Conservation (phyloP, 805 yeast genomes). For the Cyberlindnera lachancei region DNA sequence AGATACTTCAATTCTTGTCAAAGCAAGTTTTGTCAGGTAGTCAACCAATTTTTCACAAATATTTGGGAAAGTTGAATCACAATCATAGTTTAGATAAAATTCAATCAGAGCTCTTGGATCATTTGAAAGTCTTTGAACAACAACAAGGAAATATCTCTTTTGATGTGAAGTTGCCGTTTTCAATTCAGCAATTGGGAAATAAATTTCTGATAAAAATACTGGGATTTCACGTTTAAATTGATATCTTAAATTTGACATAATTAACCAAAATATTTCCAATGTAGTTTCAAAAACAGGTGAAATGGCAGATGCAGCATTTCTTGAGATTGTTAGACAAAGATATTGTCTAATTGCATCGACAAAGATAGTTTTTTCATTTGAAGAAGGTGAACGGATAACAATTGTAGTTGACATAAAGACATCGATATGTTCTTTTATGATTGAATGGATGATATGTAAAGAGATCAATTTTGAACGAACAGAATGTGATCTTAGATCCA, state of each 20-base stretch:
- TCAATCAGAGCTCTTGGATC: slow-evolving; percentile 91
- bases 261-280: slow-evolving; percentile 87
- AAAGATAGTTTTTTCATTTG: slow-evolving; percentile 51
- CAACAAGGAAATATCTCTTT: slow-evolving; percentile 73
- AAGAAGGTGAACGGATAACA: slow-evolving; percentile 41
- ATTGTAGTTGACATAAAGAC: slow-evolving; percentile 60
- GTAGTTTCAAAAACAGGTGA: slow-evolving; percentile 91
- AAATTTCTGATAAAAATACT: slow-evolving; percentile 85
- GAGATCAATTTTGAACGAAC: slow-evolving; percentile 88
- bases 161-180: slow-evolving; percentile 89
- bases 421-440: slow-evolving; percentile 77
- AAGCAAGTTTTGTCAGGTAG: slow-evolving; percentile 58
- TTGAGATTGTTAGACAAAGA: slow-evolving; percentile 70
- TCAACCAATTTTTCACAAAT: slow-evolving; percentile 79
- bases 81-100: slow-evolving; percentile 90
- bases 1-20: slow-evolving; percentile 65
- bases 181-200: slow-evolving; percentile 90
- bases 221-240: slow-evolving; percentile 92
- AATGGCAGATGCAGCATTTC: slow-evolving; percentile 87
- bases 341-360: slow-evolving; percentile 81
- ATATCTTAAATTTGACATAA: slow-evolving; percentile 73
- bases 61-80: slow-evolving; percentile 76
- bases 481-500: slow-evolving; percentile 86
- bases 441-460: slow-evolving; percentile 78
- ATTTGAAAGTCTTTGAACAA: slow-evolving; percentile 74